A percentile compares a stretch with the other conserved stretches of the same genome.
These are phyloP conservation scores for Cucurbitaria berberidis DNA, from an alignment of 2,329 filamentous ascomycete genomes.

Conservation along the genomic window DNA sequence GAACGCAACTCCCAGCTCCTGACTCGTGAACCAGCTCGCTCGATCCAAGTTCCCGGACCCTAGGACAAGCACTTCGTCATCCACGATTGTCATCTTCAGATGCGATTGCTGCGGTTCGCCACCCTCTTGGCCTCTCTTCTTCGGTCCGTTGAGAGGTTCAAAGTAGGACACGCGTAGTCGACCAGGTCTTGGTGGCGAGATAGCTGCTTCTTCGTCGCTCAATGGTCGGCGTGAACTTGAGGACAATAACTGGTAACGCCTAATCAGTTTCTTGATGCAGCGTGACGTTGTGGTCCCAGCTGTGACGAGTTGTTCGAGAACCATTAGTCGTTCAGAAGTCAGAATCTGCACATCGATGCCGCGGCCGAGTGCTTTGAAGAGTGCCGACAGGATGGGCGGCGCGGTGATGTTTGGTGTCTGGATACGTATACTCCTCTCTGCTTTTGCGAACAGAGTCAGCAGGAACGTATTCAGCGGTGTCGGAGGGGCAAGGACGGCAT, in stretches of 20 bases:
- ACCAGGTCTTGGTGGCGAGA: constrained; percentile 48
- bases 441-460: constrained; percentile 65
- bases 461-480: constrained; percentile 73
- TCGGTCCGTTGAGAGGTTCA: constrained; percentile 39
- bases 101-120: constrained; percentile 74
- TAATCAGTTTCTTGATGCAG: constrained; percentile 66
- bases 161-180: constrained; percentile 67
- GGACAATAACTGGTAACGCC: constrained; percentile 55
- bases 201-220: constrained; percentile 40
- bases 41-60: constrained; percentile 86
- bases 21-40: constrained; percentile 85
- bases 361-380: constrained; percentile 66
- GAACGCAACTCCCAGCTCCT: constrained; percentile 75
- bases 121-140: constrained; percentile 27
- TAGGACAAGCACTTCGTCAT: constrained; percentile 69
- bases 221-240: constrained; percentile 6
- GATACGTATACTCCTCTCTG: constrained; percentile 67
- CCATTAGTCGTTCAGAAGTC: constrained; percentile 74
- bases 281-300: constrained; percentile 74
- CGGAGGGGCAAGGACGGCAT: constrained; percentile 62
- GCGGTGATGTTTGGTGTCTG: constrained; percentile 82
- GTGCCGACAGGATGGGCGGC: constrained; percentile 64
- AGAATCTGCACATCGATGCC: constrained; percentile 73
- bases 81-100: constrained; percentile 77
- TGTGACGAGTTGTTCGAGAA: constrained; percentile 80